phyloP scores from a whole-genome alignment of 2,329 filamentous ascomycete species.

The Cladosporium phlei region DNA sequence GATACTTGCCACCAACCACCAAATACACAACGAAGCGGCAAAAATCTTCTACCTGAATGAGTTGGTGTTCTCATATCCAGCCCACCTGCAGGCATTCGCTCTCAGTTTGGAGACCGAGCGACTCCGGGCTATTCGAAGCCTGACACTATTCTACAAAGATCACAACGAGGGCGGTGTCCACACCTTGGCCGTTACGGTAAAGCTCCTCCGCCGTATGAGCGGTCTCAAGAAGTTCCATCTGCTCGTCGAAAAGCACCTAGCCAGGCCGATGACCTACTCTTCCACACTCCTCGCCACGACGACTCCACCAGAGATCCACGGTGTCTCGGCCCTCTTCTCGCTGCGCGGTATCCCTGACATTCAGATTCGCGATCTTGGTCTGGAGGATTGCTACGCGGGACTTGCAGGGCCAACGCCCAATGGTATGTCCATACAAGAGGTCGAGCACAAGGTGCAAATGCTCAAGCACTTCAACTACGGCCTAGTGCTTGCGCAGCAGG shows the following conservation, averaged over 20 bases:
- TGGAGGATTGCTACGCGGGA: background rate
- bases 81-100: background rate
- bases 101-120: background rate
- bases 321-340: background rate
- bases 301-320: background rate
- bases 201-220: background rate
- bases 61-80: constrained; percentile 48
- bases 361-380: constrained; percentile 3
- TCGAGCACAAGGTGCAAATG: background rate
- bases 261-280: background rate
- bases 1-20: constrained; percentile 31
- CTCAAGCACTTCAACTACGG: constrained; percentile 9
- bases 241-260: background rate
- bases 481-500: background rate
- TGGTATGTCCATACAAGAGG: background rate
- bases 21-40: constrained; percentile 52
- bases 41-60: constrained; percentile 53
- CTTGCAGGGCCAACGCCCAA: no score
- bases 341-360: constrained; percentile 5
- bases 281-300: background rate
- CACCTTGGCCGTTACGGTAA: constrained; percentile 19
- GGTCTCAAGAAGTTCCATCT: constrained; percentile 6
- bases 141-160: background rate
- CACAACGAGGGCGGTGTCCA: constrained; percentile 1
- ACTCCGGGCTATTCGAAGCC: background rate